Base-by-base conservation (phyloP, 2,329 filamentous ascomycete genomes). In the Curvularia spicifera region DNA sequence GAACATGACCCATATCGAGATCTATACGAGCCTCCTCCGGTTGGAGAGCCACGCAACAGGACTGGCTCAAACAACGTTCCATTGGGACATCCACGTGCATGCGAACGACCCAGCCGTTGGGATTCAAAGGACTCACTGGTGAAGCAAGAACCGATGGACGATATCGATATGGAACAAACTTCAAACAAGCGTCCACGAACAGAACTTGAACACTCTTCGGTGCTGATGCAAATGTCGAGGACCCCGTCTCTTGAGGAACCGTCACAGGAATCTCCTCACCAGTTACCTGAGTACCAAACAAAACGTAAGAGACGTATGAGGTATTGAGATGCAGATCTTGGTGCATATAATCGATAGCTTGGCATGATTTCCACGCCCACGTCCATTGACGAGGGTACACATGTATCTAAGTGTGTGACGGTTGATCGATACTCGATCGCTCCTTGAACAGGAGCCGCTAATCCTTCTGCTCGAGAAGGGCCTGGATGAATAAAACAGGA, bases 31-130 rank as follows among this genome's bases (percentile, higher is more conserved):
- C 50, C 59, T 13, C 43, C 48, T 50, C 56, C 45, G 8, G 45
- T 49, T 8, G 42, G 10, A 6, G 29, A 59, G 15, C 48, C 56
- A 10, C 20, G 10, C 8, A 61, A 43, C 18, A 65, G 37, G 40
- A 67, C 59, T 8, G 64, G 64, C n/a, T 60, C 66, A 4, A 69
- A 69, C 28, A 44, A 54, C 4, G 51, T 60, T 9, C 66, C 66
- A 1, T 48, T 69, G 28, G 64, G 66, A 13, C 22, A 15, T 10
- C 9, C 47, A 42, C 55, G 43, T 13, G 18, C 13, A 40, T 31
- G 15, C 28, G 28, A 33, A 15, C 20, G 9, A 18, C 12, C 18
- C 4, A 3, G 28, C 37, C 18, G 29, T n/a, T 33, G 46, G 15
- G 13, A 8, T 12, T 24, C 29, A 18, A 24, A 24, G 26, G 22